These are phyloP conservation scores for Madurella mycetomatis DNA, from an alignment of 2,329 filamentous ascomycete species.

Conservation along the genomic window DNA sequence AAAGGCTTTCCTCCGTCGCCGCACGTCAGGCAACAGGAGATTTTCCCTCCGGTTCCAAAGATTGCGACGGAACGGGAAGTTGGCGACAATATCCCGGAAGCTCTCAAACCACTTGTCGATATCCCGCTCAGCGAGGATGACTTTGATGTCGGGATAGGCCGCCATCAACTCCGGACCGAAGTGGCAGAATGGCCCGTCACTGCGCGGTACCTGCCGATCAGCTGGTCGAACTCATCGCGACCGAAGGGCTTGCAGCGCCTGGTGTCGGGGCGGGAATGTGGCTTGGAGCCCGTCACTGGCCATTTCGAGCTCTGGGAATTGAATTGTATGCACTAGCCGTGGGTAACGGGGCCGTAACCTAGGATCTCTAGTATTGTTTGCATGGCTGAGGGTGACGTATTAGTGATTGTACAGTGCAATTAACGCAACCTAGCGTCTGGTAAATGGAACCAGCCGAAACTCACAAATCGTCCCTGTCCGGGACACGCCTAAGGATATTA, in stretches of 20 bases:
- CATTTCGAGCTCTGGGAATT: background rate
- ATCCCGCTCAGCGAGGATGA: slow-evolving; percentile 3
- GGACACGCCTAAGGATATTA: background rate
- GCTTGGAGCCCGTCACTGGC: background rate
- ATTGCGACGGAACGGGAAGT: background rate
- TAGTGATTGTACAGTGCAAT: background rate
- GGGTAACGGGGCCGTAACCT: background rate
- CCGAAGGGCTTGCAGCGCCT: background rate
- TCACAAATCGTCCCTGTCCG: background rate
- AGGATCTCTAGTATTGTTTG: background rate
- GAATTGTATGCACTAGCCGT: background rate
- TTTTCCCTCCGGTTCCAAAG: background rate
- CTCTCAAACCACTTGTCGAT: slow-evolving; percentile 4
- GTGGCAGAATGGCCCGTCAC: background rate
- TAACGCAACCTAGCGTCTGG: background rate
- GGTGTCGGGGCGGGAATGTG: background rate
- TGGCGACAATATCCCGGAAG: background rate
- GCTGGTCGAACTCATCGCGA: background rate
- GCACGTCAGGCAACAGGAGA: background rate
- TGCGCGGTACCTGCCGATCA: background rate
- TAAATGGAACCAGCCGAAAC: background rate
- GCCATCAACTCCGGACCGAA: slow-evolving; percentile 5
- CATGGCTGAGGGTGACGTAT: background rate
- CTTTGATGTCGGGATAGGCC: slow-evolving; percentile 1
- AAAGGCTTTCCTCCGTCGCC: background rate